Percentiles rank a stretch among this genome's conserved stretches.
Conservation (phyloP, 495 filamentous ascomycete genomes). For the Aspergillus campestris region DNA sequence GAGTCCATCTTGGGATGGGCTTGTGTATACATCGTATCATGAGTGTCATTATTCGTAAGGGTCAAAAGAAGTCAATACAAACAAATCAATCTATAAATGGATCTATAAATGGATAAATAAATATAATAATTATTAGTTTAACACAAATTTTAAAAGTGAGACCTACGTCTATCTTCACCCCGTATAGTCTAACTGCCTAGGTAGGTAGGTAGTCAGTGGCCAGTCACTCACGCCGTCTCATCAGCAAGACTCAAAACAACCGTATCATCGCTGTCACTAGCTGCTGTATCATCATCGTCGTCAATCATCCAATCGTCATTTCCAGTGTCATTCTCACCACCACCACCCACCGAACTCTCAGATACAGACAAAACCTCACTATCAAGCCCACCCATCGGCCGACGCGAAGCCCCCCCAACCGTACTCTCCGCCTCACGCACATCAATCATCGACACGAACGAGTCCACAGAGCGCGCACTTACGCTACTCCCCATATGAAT, state of each 20-base stretch:
- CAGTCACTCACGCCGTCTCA: too few relatives aligned
- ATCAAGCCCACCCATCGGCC: constrained; percentile 20
- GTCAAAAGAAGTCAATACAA: too few relatives aligned
- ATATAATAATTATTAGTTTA: too few relatives aligned
- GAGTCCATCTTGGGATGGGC: too few relatives aligned
- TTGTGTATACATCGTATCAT: too few relatives aligned
- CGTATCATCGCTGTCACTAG: constrained; percentile 5
- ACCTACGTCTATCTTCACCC: too few relatives aligned
- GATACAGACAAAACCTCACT: constrained; percentile 22
- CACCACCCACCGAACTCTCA: not conserved
- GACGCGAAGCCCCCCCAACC: constrained; percentile 24
- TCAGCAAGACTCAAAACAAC: not conserved
- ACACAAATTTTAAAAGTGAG: too few relatives aligned
- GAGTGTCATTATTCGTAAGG: too few relatives aligned
- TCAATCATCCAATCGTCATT: constrained; percentile 4
- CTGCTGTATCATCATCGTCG: not conserved
- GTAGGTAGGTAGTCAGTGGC: too few relatives aligned
- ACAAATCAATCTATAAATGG: too few relatives aligned
- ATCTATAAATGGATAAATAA: too few relatives aligned
- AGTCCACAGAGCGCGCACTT: constrained; percentile 9
- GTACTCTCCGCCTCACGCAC: constrained; percentile 25
- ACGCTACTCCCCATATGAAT: constrained; percentile 30
- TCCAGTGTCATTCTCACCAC: not conserved
- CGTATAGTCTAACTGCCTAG: too few relatives aligned
- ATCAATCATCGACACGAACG: constrained; percentile 15